Evolutionary conservation across 202 grass and related monocot species (phyloP).

Genomic region (Sporobolus alterniflorus): DNA sequence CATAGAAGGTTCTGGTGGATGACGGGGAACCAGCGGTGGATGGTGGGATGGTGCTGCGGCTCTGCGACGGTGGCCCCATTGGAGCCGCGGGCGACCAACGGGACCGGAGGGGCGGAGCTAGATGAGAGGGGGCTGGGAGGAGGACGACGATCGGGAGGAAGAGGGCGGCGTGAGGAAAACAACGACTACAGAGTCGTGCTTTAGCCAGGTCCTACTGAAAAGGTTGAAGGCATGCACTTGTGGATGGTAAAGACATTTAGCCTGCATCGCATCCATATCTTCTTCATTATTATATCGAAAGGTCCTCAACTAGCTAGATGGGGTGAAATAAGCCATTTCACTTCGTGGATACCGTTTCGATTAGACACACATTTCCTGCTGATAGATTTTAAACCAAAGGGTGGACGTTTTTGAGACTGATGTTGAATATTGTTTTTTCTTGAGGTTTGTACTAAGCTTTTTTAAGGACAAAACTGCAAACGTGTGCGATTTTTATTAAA

Average conservation of each 20-base stretch:
- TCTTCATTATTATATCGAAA: constrained; percentile 42
- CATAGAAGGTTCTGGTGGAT: too few relatives aligned
- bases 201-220: constrained; percentile 15
- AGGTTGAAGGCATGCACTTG: constrained; percentile 48
- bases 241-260: constrained; percentile 41
- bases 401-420: not conserved
- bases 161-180: not conserved
- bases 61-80: too few relatives aligned
- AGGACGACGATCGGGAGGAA: too few relatives aligned
- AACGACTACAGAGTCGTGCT: too few relatives aligned
- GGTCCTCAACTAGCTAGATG: constrained; percentile 27
- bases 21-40: too few relatives aligned
- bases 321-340: constrained; percentile 5
- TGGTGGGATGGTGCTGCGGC: too few relatives aligned
- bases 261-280: constrained; percentile 21
- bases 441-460: not conserved
- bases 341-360: not conserved
- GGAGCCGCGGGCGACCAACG: too few relatives aligned
- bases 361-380: not conserved
- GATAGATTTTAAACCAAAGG: too few relatives aligned
- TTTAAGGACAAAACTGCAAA: not conserved
- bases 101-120: too few relatives aligned
- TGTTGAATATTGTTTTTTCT: not conserved
- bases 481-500: not conserved
- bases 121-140: too few relatives aligned